A percentile compares a stretch with the other conserved stretches of the same genome.
phyloP scores from a whole-genome alignment of 1,139 yeast genomes.

The Sporopachydermia cereana region DNA sequence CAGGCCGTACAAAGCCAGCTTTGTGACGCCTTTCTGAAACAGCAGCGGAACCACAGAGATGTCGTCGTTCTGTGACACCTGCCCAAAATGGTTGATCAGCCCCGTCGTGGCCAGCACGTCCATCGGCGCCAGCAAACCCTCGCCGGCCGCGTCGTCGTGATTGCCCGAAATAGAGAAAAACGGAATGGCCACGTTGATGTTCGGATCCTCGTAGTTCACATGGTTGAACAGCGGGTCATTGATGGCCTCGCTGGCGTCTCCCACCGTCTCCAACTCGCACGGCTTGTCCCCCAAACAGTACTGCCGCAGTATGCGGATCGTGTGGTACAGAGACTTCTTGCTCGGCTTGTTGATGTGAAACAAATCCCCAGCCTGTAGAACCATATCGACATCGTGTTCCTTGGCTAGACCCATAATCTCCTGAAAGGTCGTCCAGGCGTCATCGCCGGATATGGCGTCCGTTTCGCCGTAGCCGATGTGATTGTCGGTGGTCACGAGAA shows the following conservation, averaged over 20 bases:
- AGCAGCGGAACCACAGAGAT: conserved; percentile 70
- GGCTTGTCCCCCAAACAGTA: conserved; percentile 83
- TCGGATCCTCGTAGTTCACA: conserved; percentile 84
- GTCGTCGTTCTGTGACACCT: conserved; percentile 63
- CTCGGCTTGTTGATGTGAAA: conserved; percentile 87
- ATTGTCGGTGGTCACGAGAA: conserved; percentile 85
- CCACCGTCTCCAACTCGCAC: conserved; percentile 70
- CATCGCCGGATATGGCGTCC: conserved; percentile 87
- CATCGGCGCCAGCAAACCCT: conserved; percentile 73
- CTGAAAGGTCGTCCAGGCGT: conserved; percentile 76
- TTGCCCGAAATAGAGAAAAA: conserved; percentile 91
- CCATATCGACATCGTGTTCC: conserved; percentile 67
- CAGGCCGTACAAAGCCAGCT: conserved; percentile 78
- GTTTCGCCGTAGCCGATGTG: conserved; percentile 90
- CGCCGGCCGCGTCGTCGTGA: conserved; percentile 95
- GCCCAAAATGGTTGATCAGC: conserved; percentile 80
- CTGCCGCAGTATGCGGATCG: conserved; percentile 56
- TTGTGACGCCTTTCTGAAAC: conserved; percentile 71
- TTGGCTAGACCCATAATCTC: conserved; percentile 73
- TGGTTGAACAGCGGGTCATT: conserved; percentile 42
- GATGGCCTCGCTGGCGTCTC: conserved; percentile 60
- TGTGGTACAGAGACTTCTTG: conserved; percentile 78
- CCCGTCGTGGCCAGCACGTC: conserved; percentile 80
- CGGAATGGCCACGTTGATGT: conserved; percentile 83
- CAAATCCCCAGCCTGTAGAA: conserved; percentile 85